Evolutionary conservation across 163 green algal genomes (phyloP), one percentile per base, ranked within the genome.

Genomic region (Chlamydomonas reinhardtii): DNA sequence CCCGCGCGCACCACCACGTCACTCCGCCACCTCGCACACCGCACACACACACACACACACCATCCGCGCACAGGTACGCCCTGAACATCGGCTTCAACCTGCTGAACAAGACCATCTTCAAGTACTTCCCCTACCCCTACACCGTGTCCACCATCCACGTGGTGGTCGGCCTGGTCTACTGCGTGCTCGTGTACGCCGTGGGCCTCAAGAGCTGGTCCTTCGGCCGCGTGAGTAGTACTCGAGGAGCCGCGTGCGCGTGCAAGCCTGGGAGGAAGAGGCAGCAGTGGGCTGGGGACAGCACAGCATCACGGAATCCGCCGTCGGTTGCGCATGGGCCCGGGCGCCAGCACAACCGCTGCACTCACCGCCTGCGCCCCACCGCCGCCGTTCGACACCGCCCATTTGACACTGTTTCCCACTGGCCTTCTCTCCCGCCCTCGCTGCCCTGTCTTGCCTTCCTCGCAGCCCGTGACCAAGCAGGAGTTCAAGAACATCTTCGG

Each of bases 1-100:
- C 1, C 9, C 19, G 5, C 5, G n/a, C n/a, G n/a, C n/a, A n/a
- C n/a, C n/a, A n/a, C n/a, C n/a, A n/a, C n/a, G n/a, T n/a, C n/a
- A n/a, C n/a, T n/a, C n/a, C n/a, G n/a, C n/a, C n/a, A n/a, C n/a
- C n/a, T n/a, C n/a, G n/a, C n/a, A n/a, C n/a, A n/a, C n/a, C n/a
- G n/a, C n/a, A n/a, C n/a, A n/a, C n/a, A n/a, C n/a, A n/a, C n/a
- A n/a, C n/a, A n/a, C n/a, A 56, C 48, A 12, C 48, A 19, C 9
- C 48, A 56, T n/a, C n/a, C 48, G 48, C 61, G 34, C 73, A n/a
- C 90, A 96, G 95, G 95, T 98, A 99, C 74, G 95, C 89, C 3
- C 90, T 99, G 64, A 99, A 99, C 90, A 94, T 99, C 56, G 95
- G 92, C 61, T 99, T 99, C 96, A 99, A 99, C 95, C 96, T 99